Evolutionary conservation across 345 rosid species (phyloP).

Genomic region (Aethionema arabicum): DNA sequence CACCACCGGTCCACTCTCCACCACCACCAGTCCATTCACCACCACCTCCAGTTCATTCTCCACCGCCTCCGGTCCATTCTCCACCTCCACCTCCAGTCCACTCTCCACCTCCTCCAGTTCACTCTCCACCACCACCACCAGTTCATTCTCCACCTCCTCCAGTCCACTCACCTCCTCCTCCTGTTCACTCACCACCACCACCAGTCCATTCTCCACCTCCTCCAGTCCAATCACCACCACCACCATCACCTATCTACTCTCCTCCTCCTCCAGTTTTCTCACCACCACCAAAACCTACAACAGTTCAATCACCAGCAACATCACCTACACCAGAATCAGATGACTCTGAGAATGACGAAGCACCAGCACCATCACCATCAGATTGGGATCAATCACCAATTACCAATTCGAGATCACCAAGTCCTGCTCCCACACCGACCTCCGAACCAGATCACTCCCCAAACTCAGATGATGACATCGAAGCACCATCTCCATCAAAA

Average conservation of each 20-base stretch:
- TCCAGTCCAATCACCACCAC: constrained; percentile 25
- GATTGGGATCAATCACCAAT: constrained; percentile 23
- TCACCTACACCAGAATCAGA: constrained; percentile 33
- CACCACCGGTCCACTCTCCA: constrained; percentile 27
- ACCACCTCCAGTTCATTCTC: constrained; percentile 8
- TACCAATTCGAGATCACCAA: background rate
- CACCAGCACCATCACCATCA: constrained; percentile 12
- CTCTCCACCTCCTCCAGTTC: constrained; percentile 23
- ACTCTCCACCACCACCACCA: constrained; percentile 29
- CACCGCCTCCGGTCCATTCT: constrained; percentile 30
- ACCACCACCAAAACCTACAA: constrained; percentile 34
- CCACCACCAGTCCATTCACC: constrained; percentile 17
- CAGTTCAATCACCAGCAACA: constrained; percentile 25
- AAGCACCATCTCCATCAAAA: constrained; percentile 29
- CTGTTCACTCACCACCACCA: constrained; percentile 22
- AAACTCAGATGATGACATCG: constrained; percentile 23
- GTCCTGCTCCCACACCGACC: constrained; percentile 20
- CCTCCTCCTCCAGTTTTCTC: constrained; percentile 38
- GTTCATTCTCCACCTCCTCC: constrained; percentile 28
- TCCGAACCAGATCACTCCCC: constrained; percentile 11
- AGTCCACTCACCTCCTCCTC: constrained; percentile 24
- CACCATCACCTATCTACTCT: constrained; percentile 32
- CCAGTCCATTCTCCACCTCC: constrained; percentile 31
- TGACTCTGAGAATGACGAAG: constrained; percentile 30
- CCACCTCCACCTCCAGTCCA: constrained; percentile 30